phyloP scores from a whole-genome alignment of 1,139 yeast genomes.

The Kodamaea alishanica region DNA sequence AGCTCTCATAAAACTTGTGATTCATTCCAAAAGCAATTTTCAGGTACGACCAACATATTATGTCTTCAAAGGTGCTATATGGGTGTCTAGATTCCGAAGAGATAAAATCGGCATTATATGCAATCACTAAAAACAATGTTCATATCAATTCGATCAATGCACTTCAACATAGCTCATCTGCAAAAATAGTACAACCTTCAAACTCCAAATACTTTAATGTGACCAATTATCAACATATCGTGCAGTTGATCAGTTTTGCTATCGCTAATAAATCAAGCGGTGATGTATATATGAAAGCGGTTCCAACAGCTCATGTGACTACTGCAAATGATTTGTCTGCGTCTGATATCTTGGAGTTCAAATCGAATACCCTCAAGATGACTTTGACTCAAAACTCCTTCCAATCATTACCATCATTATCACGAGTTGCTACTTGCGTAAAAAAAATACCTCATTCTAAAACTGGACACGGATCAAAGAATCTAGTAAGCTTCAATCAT shows the following conservation, averaged over 20 bases:
- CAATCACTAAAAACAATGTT: slow-evolving; percentile 2
- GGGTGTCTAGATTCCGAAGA: slow-evolving; percentile 1
- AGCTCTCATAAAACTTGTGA: too few species aligned
- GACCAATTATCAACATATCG: too few species aligned
- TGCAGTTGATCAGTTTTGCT: too few species aligned
- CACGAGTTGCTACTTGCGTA: slow-evolving; percentile 9
- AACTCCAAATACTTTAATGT: too few species aligned
- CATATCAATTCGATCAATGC: slow-evolving; percentile 5
- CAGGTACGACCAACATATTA: not conserved
- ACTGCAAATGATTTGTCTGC: slow-evolving; percentile 1
- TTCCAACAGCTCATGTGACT: slow-evolving; percentile 4
- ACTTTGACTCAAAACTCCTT: slow-evolving; percentile 12
- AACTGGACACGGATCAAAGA: slow-evolving; percentile 22
- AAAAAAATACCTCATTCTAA: slow-evolving; percentile 16
- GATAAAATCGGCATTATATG: not conserved
- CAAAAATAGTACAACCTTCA: too few species aligned
- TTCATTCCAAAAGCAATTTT: too few species aligned
- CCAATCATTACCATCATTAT: slow-evolving; percentile 14
- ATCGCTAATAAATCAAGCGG: too few species aligned
- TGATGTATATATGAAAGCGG: slow-evolving; percentile 5
- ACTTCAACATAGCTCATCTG: slow-evolving; percentile 1
- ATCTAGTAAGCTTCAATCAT: slow-evolving; percentile 14
- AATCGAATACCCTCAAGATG: slow-evolving; percentile 7
- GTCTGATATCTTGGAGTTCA: slow-evolving; percentile 7
- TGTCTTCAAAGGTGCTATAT: not conserved